Percentiles rank a stretch among this genome's conserved stretches.
Conservation (phyloP, 495 filamentous ascomycete species). For the Penicillium waksmanii region DNA sequence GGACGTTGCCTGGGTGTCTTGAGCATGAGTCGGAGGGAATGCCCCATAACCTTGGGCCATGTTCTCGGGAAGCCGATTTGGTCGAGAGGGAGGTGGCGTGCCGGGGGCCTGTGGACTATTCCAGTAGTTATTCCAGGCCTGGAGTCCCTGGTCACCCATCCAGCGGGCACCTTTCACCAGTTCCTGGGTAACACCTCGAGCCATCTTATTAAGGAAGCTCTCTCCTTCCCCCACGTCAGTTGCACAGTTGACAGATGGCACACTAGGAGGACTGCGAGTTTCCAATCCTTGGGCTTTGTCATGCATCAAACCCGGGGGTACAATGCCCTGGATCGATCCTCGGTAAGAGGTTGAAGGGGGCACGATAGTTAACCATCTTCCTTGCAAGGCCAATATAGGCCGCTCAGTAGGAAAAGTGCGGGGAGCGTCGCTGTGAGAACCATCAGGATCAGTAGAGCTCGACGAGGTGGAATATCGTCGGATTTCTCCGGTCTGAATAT, state of each 20-base stretch:
- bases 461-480: slow-evolving; percentile 58
- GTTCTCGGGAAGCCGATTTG: slow-evolving; percentile 30
- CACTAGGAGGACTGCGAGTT: slow-evolving; percentile 70
- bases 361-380: slow-evolving; percentile 84
- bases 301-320: slow-evolving; percentile 44
- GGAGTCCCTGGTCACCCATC: slow-evolving; percentile 82
- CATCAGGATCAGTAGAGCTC: slow-evolving; percentile 56
- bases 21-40: slow-evolving; percentile 80
- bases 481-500: slow-evolving; percentile 60
- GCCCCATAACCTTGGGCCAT: slow-evolving; percentile 35
- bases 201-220: slow-evolving; percentile 80
- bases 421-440: slow-evolving; percentile 53
- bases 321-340: slow-evolving; percentile 65
- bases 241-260: slow-evolving; percentile 73
- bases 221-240: slow-evolving; percentile 80
- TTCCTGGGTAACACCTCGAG: slow-evolving; percentile 87
- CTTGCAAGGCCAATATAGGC: slow-evolving; percentile 74
- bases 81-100: slow-evolving; percentile 27
- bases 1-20: slow-evolving; percentile 46
- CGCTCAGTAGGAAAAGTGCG: slow-evolving; percentile 49
- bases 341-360: slow-evolving; percentile 72
- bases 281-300: slow-evolving; percentile 67
- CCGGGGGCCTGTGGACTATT: slow-evolving; percentile 59
- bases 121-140: slow-evolving; percentile 91
- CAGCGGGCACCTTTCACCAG: slow-evolving; percentile 86